Evolutionary conservation across 1,284 basidiomycete genomes (phyloP).

Genomic region (Irpex sp.): DNA sequence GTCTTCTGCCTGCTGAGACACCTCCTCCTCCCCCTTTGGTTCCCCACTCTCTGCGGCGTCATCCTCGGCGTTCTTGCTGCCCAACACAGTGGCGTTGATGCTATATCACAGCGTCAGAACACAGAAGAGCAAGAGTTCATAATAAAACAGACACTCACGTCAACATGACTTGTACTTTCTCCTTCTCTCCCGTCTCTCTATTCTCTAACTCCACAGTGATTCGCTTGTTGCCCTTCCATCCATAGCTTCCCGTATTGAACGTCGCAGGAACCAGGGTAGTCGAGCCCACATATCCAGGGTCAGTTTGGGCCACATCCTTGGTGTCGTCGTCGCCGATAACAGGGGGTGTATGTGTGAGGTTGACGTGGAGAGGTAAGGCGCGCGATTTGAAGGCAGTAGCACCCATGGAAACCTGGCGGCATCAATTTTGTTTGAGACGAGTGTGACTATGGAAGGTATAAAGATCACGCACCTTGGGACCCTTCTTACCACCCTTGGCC

Average conservation of each 20-base stretch:
- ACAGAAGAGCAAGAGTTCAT: background rate
- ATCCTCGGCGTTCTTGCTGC: conserved; percentile 57
- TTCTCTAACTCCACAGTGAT: conserved; percentile 58
- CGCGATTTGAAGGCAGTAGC: conserved; percentile 53
- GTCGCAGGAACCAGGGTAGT: conserved; percentile 49
- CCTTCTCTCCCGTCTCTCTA: conserved; percentile 45
- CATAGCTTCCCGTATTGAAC: conserved; percentile 71
- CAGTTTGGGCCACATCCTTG: conserved; percentile 32
- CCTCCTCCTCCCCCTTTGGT: conserved; percentile 31
- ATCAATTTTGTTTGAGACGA: background rate
- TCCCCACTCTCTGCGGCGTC: conserved; percentile 29
- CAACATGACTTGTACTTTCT: conserved; percentile 69
- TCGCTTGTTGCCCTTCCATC: conserved; percentile 74
- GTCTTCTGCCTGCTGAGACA: conserved; percentile 28
- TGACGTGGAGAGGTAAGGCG: conserved; percentile 63
- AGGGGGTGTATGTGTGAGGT: conserved; percentile 63
- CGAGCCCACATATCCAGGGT: conserved; percentile 58
- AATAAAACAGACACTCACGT: conserved; percentile 42
- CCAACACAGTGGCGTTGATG: conserved; percentile 21
- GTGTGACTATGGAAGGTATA: background rate
- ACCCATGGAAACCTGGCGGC: conserved; percentile 37
- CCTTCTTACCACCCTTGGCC: conserved; percentile 30
- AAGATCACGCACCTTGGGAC: conserved; percentile 33
- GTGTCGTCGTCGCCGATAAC: conserved; percentile 34
- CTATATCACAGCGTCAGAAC: background rate